Base-by-base conservation (phyloP, 306 rosid species). In the Fagus sylvatica region DNA sequence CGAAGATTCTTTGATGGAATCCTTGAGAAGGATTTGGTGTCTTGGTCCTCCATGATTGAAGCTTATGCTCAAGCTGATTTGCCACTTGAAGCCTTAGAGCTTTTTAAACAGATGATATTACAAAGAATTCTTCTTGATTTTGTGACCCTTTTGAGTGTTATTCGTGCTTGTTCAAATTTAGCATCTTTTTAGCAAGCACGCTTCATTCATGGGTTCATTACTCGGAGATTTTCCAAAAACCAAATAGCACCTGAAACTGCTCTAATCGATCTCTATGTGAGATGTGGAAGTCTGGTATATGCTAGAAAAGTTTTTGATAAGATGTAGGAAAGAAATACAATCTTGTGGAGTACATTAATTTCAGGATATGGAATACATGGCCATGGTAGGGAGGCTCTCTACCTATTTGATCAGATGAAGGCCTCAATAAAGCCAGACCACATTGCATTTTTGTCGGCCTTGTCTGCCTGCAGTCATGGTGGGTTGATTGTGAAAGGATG, bases 41-140 rank as follows among this genome's bases (percentile, higher is more conserved):
- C 67, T n/a, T 86, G 87, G 89, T 64, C 87, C 10, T 86, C 89
- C 43, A 86, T 86, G 81, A 83, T 86, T 74, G 83, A 83, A 74
- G 84, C 75, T 33, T 86, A 83, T n/a, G 82, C 51, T n/a, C 76
- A 71, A 53, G 85, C 42, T 30, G 76, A 77, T 62, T 56, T 77
- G 72, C 85, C 87, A 7, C 76, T 77, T n/a, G 55, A 76, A 54
- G 87, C 90, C 49, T 54, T 86, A 72, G 75, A 76, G 59, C 66
- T 75, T 22, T 83, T 86, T 72, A 75, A 74, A 48, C 40, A 64
- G 51, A 65, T 86, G 90, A 53, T 51, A 57, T 7, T 55, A 28
- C 53, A 60, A 61, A 53, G 55, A 17, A 39, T 80, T 49, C 37
- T n/a, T 49, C 81, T 80, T 79, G 85, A 86, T 77, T 64, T 33